Base-by-base conservation (phyloP, 1,139 yeast genomes). In the Sugiyamaella japonica region DNA sequence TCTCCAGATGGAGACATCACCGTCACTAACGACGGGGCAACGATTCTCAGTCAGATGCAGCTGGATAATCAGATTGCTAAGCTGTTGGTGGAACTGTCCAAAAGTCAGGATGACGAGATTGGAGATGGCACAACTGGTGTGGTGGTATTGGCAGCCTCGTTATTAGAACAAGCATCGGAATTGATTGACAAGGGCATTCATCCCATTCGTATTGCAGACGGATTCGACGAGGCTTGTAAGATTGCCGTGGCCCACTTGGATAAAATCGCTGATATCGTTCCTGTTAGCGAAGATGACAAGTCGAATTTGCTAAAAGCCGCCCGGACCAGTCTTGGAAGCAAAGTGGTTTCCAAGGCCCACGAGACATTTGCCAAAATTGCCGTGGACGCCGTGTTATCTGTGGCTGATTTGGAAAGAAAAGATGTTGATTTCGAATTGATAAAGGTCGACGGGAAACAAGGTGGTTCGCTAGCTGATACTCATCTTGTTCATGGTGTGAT, bases 101-200 rank as follows among this genome's bases (percentile, higher is more conserved):
- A 83, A 71, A 89, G 97, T 23, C 99, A 95, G 76, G 99, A 95
- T 72, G 97, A 93, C 68, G 99, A 95, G 74, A 90, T 95, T 67
- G 99, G 99, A 55, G 99, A 95, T 70, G 99, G 99, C 68, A 95
- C 99, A 41, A 95, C 99, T 3, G 99, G 99, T 66, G 99, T 95
- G 34, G 99, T 93, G 56, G 98, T 95, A 1, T 76, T 95, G 52
- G 98, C 99, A 1, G 89, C 96, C 63, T 96, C 98, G 1, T 77
- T 95, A 62, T 78, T 95, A 58, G 99, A 93, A 70, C 97, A 93
- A 74, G 97, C 99, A 1, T 75, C 87, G 56, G 98, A 90, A 69
- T 81, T 95, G 63, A 89, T 95, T 63, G 98, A 93, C 66, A 89
- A 89, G 75, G 99, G 98, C 53, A 91, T 95, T 59, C 99, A 95